A percentile compares a stretch with the other conserved stretches of the same genome.
Conservation (phyloP, 2,329 filamentous ascomycete genomes). For the Botryosphaeria dothidea region DNA sequence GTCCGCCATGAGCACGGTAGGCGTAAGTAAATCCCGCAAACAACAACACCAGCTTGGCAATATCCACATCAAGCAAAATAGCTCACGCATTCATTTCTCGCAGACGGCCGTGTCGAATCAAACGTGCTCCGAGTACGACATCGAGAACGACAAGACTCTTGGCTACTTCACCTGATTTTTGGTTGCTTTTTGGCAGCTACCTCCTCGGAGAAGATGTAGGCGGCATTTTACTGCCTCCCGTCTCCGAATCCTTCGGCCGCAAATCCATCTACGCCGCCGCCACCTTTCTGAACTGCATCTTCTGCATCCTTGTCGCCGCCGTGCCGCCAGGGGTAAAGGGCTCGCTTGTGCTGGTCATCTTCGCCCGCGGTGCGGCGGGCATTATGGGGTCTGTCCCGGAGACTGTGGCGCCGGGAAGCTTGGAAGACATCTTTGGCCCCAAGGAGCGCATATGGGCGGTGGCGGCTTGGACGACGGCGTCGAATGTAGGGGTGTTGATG, state of each 20-base stretch:
- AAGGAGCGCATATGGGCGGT: slow-evolving; percentile 10
- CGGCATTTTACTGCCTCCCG: slow-evolving; percentile 38
- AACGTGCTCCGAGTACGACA: neutral
- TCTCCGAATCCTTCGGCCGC: slow-evolving; percentile 41
- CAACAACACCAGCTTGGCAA: neutral
- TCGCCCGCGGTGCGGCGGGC: neutral
- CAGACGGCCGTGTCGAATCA: neutral
- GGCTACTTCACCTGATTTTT: slow-evolving; percentile 2
- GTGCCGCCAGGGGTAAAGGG: neutral
- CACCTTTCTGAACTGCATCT: slow-evolving; percentile 31
- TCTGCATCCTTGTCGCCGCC: slow-evolving; percentile 24
- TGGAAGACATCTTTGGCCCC: slow-evolving; percentile 9
- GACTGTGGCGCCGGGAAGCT: slow-evolving; percentile 7
- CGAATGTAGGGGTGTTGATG: slow-evolving; percentile 7
- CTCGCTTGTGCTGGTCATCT: neutral
- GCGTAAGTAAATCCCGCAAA: slow-evolving; percentile 1
- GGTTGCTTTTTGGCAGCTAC: slow-evolving; percentile 22
- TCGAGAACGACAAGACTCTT: neutral
- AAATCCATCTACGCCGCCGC: slow-evolving; percentile 38
- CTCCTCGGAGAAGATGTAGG: slow-evolving; percentile 37
- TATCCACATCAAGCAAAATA: neutral
- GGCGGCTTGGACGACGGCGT: slow-evolving; percentile 6
- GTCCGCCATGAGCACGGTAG: slow-evolving; percentile 4
- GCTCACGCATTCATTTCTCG: neutral
- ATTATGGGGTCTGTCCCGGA: slow-evolving; percentile 2